These are phyloP conservation scores for Sungouiozyma intestinalis DNA, from an alignment of 805 yeast species.

Conservation along the genomic window DNA sequence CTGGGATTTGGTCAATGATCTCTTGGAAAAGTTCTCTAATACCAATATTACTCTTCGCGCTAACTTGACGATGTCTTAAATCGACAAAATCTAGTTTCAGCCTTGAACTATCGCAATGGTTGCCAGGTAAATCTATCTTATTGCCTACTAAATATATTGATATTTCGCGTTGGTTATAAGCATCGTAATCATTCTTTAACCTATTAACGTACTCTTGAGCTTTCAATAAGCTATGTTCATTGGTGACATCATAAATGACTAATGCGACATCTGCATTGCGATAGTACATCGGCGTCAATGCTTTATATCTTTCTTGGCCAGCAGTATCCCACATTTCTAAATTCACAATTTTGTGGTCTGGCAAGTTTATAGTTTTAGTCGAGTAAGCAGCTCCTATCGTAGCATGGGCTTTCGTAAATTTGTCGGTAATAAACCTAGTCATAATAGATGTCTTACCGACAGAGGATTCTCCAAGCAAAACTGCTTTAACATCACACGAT, in stretches of 20 bases:
- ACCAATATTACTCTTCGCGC: constrained; percentile 46
- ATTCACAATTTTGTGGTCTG: constrained; percentile 41
- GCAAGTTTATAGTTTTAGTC: constrained; percentile 54
- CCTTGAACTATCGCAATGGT: constrained; percentile 17
- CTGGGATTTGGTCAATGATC: constrained; percentile 34
- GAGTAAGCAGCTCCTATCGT: constrained; percentile 81
- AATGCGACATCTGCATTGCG: constrained; percentile 72
- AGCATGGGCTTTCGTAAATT: constrained; percentile 67
- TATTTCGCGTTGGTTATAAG: constrained; percentile 46
- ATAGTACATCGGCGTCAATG: constrained; percentile 76
- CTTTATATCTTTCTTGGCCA: constrained; percentile 71
- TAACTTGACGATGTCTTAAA: constrained; percentile 29
- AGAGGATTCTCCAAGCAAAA: constrained; percentile 55
- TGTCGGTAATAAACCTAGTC: constrained; percentile 60
- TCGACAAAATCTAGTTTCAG: neutral
- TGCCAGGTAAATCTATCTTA: constrained; percentile 48
- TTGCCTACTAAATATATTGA: constrained; percentile 70
- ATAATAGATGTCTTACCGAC: constrained; percentile 62
- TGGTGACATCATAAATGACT: constrained; percentile 68
- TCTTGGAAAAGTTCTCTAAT: constrained; percentile 35
- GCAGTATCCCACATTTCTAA: constrained; percentile 85
- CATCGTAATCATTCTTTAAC: constrained; percentile 32
- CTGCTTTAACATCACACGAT: constrained; percentile 35
- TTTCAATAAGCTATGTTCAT: constrained; percentile 48
- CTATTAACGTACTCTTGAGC: constrained; percentile 79